phyloP scores from a whole-genome alignment of 148 eudicot genomes.

The Salicornia ramosissima region DNA sequence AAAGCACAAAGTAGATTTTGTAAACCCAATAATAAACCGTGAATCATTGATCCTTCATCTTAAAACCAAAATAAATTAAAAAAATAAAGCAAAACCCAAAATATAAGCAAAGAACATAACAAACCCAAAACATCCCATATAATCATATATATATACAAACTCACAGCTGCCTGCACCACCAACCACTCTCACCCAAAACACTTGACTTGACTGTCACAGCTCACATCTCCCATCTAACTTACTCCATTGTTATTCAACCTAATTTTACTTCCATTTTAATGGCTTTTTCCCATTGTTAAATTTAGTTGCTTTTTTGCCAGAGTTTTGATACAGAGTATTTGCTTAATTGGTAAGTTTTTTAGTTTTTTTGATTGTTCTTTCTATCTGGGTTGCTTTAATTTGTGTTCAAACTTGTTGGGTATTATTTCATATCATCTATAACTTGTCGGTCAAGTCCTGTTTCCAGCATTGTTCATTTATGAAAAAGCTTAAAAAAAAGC shows the following conservation, averaged over 20 bases:
- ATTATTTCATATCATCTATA: slow-evolving; percentile 1
- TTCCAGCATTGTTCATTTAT: not conserved
- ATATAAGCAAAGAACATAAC: not conserved
- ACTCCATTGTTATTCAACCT: not conserved
- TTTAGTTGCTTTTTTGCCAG: not conserved
- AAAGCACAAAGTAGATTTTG: no score
- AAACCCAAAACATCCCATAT: not conserved
- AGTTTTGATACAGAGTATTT: slow-evolving; percentile 11
- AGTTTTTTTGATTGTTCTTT: slow-evolving; percentile 1
- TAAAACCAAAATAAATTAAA: no score
- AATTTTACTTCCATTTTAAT: not conserved
- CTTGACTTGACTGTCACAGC: not conserved
- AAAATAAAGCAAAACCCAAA: not conserved
- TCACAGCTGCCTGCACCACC: not conserved
- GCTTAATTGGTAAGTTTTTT: slow-evolving; percentile 11
- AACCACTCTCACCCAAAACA: slow-evolving; percentile 4
- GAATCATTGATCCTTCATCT: no score
- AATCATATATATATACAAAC: no score
- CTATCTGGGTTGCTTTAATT: slow-evolving; percentile 23
- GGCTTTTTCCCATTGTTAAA: not conserved
- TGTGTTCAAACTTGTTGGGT: slow-evolving; percentile 14
- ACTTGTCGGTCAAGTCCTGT: not conserved
- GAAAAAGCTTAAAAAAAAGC: not conserved
- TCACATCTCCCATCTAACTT: not conserved
- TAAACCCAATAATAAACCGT: no score